Percentiles rank a stretch among this genome's conserved stretches.
phyloP scores from a whole-genome alignment of 805 yeast genomes.

The Candida cerambycidarum region DNA sequence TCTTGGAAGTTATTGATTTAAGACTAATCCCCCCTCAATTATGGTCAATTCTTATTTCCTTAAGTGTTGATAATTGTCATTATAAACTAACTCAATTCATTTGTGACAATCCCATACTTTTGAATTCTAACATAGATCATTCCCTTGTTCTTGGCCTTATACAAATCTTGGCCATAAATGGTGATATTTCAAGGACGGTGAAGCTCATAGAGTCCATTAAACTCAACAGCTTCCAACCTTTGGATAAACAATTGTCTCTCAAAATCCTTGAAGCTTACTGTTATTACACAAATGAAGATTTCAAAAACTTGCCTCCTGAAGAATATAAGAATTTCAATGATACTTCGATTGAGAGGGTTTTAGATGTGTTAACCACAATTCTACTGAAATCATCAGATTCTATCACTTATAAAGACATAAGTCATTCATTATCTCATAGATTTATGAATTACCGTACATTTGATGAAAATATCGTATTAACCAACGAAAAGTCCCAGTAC shows the following conservation, averaged over 20 bases:
- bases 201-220: constrained; percentile 29
- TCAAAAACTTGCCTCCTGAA: not conserved
- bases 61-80: constrained; percentile 25
- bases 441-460: constrained; percentile 24
- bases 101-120: constrained; percentile 24
- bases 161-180: constrained; percentile 31
- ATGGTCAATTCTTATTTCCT: constrained; percentile 26
- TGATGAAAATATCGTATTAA: constrained; percentile 25
- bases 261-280: constrained; percentile 39
- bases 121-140: too few species aligned
- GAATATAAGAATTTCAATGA: constrained; percentile 18
- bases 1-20: constrained; percentile 15
- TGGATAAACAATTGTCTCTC: constrained; percentile 33
- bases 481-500: constrained; percentile 14
- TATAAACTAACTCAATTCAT: constrained; percentile 27
- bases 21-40: constrained; percentile 2
- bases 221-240: constrained; percentile 25
- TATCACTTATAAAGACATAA: constrained; percentile 28
- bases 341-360: constrained; percentile 25
- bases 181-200: constrained; percentile 38
- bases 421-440: constrained; percentile 28
- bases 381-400: constrained; percentile 14
- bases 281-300: constrained; percentile 14
- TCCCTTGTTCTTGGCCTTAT: constrained; percentile 21
- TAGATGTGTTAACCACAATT: constrained; percentile 33